These are phyloP conservation scores for Aureobasidium lini DNA, from an alignment of 2,329 filamentous ascomycete species.

Conservation along the genomic window DNA sequence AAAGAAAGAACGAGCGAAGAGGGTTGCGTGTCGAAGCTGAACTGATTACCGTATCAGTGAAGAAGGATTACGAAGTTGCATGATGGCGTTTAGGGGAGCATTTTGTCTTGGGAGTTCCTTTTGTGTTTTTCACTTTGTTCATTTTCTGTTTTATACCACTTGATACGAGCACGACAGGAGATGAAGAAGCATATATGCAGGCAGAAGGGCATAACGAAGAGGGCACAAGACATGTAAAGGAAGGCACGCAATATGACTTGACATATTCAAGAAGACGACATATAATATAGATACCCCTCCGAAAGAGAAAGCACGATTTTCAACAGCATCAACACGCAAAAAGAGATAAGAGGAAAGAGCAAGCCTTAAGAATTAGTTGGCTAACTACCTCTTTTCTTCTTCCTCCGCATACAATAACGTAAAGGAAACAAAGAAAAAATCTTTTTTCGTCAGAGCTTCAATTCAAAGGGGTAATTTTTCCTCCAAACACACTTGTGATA, in stretches of 20 bases:
- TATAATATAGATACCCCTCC: slow-evolving; percentile 2
- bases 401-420: too few species aligned
- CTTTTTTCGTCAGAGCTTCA: not conserved
- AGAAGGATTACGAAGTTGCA: too few species aligned
- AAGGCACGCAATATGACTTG: not conserved
- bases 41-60: too few species aligned
- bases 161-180: not conserved
- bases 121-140: not conserved
- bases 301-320: not conserved
- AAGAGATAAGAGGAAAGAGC: not conserved
- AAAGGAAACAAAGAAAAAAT: not conserved
- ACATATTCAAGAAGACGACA: not conserved
- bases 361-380: not conserved
- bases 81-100: not conserved
- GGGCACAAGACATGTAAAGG: not conserved
- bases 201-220: not conserved
- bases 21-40: too few species aligned
- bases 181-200: not conserved
- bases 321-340: too few species aligned
- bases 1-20: not conserved
- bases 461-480: not conserved
- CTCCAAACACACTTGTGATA: not conserved
- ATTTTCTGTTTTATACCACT: not conserved
- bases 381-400: not conserved
- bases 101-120: not conserved